Conservation (phyloP, 495 filamentous ascomycete genomes). For the Tuber aestivum region DNA sequence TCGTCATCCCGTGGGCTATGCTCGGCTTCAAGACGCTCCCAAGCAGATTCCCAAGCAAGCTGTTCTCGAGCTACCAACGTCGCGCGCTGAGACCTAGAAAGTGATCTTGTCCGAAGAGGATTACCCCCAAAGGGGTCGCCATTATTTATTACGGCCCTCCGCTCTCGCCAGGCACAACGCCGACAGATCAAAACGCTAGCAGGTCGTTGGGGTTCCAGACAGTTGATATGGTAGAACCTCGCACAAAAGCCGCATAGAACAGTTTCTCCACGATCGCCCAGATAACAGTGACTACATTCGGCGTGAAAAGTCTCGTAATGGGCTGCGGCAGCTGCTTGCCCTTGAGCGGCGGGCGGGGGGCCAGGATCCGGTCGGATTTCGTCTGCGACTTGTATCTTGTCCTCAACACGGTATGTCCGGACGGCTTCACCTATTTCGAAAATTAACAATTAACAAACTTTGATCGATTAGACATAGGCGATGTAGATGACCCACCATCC, state of each 20-base stretch:
- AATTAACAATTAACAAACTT: constrained; percentile 44
- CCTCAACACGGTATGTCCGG: constrained; percentile 79
- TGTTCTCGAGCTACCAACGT: constrained; percentile 9
- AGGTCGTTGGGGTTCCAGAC: neutral
- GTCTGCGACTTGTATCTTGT: constrained; percentile 83
- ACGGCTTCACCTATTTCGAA: constrained; percentile 56
- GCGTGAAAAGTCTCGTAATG: neutral
- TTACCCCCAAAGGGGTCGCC: neutral
- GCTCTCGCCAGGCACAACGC: constrained; percentile 3
- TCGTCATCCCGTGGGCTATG: neutral
- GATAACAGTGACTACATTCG: neutral
- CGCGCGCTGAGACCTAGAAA: neutral
- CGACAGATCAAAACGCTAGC: neutral
- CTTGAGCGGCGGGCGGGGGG: neutral
- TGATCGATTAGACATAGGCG: constrained; percentile 6
- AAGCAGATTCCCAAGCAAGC: constrained; percentile 31
- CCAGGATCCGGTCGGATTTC: neutral
- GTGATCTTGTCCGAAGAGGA: neutral
- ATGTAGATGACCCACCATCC: constrained; percentile 59
- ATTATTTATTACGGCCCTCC: neutral
- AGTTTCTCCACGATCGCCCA: neutral
- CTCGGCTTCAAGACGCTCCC: constrained; percentile 21
- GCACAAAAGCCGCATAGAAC: neutral
- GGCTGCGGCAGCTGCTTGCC: neutral
- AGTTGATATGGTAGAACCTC: neutral